These are phyloP conservation scores for Saussurea involucrata DNA, from an alignment of 129 eudicot species.

Conservation along the genomic window DNA sequence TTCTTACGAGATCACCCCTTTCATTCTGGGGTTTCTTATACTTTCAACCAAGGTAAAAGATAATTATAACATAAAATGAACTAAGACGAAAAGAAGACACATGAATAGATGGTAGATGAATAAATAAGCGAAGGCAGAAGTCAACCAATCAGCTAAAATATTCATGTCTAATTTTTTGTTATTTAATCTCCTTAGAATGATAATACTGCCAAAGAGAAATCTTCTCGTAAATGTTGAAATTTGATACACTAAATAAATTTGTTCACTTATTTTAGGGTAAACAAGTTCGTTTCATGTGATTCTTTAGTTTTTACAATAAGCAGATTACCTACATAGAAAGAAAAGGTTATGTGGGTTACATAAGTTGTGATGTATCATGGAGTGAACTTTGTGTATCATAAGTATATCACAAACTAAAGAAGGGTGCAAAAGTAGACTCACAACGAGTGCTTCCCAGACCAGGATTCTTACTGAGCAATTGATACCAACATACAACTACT, in stretches of 20 bases:
- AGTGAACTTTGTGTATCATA: not conserved
- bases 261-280: not conserved
- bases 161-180: not conserved
- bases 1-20: no score
- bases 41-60: not conserved
- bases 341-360: not conserved
- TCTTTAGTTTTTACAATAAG: not conserved
- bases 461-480: not conserved
- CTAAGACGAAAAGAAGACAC: not conserved
- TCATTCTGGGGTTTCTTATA: no score
- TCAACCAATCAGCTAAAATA: not conserved
- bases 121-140: not conserved
- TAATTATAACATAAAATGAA: not conserved
- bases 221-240: not conserved
- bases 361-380: not conserved
- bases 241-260: not conserved
- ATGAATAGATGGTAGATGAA: not conserved
- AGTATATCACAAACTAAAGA: not conserved
- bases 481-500: not conserved
- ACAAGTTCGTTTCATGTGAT: not conserved
- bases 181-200: not conserved
- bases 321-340: not conserved
- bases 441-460: not conserved
- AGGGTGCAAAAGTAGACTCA: not conserved
- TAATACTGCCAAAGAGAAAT: not conserved